A percentile compares a stretch with the other conserved stretches of the same genome.
Evolutionary conservation across 331 rosid species (phyloP).

Genomic region (Malus hybrid): DNA sequence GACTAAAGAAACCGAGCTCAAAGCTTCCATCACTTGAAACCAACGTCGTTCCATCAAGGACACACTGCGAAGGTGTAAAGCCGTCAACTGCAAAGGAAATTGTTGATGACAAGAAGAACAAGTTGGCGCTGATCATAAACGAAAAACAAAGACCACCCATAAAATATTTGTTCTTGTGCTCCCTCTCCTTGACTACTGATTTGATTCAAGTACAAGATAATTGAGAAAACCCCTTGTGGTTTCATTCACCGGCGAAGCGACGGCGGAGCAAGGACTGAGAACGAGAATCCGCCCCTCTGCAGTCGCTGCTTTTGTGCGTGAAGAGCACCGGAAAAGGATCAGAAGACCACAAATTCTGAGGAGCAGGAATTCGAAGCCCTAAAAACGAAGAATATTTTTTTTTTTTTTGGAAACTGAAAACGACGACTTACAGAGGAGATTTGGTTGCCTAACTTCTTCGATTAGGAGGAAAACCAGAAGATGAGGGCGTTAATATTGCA

Average conservation of each 20-base stretch:
- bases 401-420: background rate
- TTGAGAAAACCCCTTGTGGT: no score
- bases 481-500: no score
- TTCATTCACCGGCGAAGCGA: no score
- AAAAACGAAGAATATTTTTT: no score
- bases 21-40: constrained; percentile 23
- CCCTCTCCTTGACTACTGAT: background rate
- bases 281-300: no score
- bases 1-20: constrained; percentile 21
- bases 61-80: constrained; percentile 18
- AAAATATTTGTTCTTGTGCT: background rate
- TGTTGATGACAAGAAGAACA: constrained; percentile 4
- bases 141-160: constrained; percentile 7
- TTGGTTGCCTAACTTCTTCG: no score
- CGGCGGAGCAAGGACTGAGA: no score
- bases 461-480: no score
- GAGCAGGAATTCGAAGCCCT: no score
- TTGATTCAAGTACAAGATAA: background rate
- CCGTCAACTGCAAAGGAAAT: constrained; percentile 23
- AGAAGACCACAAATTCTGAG: no score
- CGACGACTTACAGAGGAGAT: background rate
- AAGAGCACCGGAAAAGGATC: background rate
- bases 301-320: background rate
- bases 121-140: constrained; percentile 2
- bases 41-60: constrained; percentile 37